phyloP scores from a whole-genome alignment of 2,329 filamentous ascomycete species.

The Trichoderma lentiforme region DNA sequence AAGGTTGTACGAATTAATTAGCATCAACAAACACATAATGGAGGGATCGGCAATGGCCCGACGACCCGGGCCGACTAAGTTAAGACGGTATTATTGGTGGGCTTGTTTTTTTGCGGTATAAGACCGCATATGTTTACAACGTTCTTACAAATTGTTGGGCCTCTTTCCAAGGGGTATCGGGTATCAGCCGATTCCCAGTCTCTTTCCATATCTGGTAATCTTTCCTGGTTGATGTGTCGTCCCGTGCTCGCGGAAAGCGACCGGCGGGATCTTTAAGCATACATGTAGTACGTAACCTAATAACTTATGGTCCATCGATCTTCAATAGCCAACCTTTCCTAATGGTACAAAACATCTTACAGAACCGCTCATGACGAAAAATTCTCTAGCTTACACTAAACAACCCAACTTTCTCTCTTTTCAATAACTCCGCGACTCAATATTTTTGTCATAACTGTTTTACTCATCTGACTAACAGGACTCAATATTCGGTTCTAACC shows the following conservation, averaged over 20 bases:
- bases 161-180: neutral
- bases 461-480: neutral
- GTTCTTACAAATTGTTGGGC: neutral
- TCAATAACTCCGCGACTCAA: neutral
- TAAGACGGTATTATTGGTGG: neutral
- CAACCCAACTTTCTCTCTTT: neutral
- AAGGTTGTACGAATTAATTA: neutral
- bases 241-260: neutral
- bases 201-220: neutral
- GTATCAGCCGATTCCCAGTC: neutral
- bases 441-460: neutral
- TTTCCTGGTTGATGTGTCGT: neutral
- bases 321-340: neutral
- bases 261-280: neutral
- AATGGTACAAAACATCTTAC: neutral
- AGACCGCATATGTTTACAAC: neutral
- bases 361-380: neutral
- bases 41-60: neutral
- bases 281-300: neutral
- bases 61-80: neutral
- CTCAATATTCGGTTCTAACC: neutral
- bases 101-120: neutral
- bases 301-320: neutral
- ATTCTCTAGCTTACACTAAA: neutral
- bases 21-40: neutral